Conservation (phyloP, 441 rosid genomes). For the Melastoma candidum region DNA sequence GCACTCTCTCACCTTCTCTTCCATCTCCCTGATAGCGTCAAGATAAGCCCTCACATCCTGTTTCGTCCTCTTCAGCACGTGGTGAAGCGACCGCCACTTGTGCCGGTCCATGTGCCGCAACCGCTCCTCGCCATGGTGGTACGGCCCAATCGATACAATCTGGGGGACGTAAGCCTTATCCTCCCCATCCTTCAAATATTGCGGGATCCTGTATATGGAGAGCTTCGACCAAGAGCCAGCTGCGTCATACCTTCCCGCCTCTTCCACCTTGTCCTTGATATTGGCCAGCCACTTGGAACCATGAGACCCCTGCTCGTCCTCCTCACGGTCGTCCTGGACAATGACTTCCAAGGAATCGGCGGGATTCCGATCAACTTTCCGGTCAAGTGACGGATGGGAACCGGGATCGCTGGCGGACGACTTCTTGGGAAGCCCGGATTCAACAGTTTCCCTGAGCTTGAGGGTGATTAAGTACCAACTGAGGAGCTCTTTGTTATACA, state of each 20-base stretch:
- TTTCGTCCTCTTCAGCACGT: conserved; percentile 42
- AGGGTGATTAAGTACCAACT: conserved; percentile 91
- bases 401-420: conserved; percentile 13
- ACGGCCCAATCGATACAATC: conserved; percentile 72
- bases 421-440: conserved; percentile 24
- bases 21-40: conserved; percentile 52
- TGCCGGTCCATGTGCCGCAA: conserved; percentile 68
- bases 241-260: conserved; percentile 58
- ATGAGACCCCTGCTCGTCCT: conserved; percentile 18
- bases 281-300: conserved; percentile 58
- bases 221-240: conserved; percentile 46
- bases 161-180: conserved; percentile 75
- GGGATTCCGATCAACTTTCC: conserved; percentile 19
- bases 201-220: conserved; percentile 70
- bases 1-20: conserved; percentile 60
- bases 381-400: conserved; percentile 15
- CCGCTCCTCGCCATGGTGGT: conserved; percentile 61
- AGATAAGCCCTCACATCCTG: conserved; percentile 45
- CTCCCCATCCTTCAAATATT: conserved; percentile 60
- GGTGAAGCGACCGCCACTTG: conserved; percentile 71
- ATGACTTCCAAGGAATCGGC: conserved; percentile 20
- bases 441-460: conserved; percentile 73
- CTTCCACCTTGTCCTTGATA: conserved; percentile 48
- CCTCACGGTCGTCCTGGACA: conserved; percentile 14
- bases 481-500: conserved; percentile 66